These are phyloP conservation scores for Colletotrichum ledebouriae DNA, from an alignment of 2,329 filamentous ascomycete genomes.

Conservation along the genomic window DNA sequence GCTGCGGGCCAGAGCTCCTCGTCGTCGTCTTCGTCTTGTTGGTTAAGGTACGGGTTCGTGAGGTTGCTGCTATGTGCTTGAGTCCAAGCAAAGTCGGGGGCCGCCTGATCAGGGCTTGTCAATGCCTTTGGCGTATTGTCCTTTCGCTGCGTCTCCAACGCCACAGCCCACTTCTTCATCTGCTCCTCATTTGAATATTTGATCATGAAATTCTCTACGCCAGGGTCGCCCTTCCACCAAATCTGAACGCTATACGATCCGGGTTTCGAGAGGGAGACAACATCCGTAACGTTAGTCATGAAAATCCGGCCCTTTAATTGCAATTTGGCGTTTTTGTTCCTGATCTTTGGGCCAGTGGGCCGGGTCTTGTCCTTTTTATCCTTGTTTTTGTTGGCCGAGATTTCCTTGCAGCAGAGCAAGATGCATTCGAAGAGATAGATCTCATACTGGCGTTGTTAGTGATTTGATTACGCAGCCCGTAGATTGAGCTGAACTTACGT, in stretches of 20 bases:
- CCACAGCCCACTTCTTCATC: constrained; percentile 91
- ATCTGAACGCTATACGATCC: constrained; percentile 96
- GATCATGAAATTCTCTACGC: constrained; percentile 96
- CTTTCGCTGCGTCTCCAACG: constrained; percentile 83
- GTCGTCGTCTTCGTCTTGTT: constrained; percentile 74
- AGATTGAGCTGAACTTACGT: constrained; percentile 67
- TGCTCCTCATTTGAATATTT: constrained; percentile 91
- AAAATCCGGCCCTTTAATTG: constrained; percentile 98
- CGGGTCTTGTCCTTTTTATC: constrained; percentile 79
- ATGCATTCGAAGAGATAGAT: constrained; percentile 98
- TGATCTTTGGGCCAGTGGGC: constrained; percentile 67
- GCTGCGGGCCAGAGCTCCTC: constrained; percentile 59
- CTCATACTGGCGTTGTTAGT: constrained; percentile 76
- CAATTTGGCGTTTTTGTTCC: constrained; percentile 81
- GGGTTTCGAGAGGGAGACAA: constrained; percentile 88
- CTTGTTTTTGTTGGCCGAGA: constrained; percentile 85
- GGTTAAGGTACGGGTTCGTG: constrained; percentile 84
- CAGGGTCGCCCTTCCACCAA: constrained; percentile 97
- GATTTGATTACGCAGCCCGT: neutral
- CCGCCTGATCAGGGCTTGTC: constrained; percentile 61
- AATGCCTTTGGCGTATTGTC: constrained; percentile 65
- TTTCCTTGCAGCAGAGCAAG: constrained; percentile 95
- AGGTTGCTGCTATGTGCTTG: constrained; percentile 74
- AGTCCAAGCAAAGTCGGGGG: constrained; percentile 86
- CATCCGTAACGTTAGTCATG: constrained; percentile 98